phyloP scores from a whole-genome alignment of 768 basidiomycete species.

The Termitomyces sp. region DNA sequence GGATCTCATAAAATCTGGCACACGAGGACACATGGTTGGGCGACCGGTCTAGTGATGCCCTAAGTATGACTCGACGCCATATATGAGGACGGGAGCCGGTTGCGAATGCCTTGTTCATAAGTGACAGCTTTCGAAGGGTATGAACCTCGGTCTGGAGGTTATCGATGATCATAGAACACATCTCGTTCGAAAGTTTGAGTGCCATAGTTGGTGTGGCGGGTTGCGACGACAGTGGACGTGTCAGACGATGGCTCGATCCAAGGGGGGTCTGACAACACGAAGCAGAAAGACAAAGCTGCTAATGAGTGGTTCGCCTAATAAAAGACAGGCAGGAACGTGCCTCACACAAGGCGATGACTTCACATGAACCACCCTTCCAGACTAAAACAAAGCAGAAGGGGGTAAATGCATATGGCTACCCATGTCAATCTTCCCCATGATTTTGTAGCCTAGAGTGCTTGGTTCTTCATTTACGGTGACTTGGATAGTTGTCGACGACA shows the following conservation, averaged over 20 bases:
- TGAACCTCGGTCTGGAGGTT: neutral
- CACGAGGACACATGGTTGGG: neutral
- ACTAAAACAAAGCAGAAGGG: neutral
- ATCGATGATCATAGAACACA: neutral
- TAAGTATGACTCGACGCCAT: constrained; percentile 4
- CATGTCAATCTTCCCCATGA: neutral
- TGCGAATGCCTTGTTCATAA: neutral
- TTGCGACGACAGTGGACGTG: neutral
- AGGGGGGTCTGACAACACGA: neutral
- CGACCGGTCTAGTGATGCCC: neutral
- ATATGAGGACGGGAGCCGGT: neutral
- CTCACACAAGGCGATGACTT: neutral
- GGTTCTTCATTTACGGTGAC: neutral
- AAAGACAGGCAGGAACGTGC: constrained; percentile 6
- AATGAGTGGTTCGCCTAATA: neutral
- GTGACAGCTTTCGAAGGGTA: neutral
- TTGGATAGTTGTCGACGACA: constrained; percentile 4
- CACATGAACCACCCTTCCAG: neutral
- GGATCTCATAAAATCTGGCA: neutral
- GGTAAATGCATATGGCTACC: neutral
- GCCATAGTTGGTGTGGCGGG: neutral
- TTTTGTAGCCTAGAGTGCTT: neutral
- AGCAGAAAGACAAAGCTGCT: neutral
- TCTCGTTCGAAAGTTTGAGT: neutral
- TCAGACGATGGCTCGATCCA: neutral